Percentiles rank a stretch among this genome's conserved stretches.
phyloP scores from a whole-genome alignment of 495 filamentous ascomycete genomes.

The Alectoria sarmentosa region DNA sequence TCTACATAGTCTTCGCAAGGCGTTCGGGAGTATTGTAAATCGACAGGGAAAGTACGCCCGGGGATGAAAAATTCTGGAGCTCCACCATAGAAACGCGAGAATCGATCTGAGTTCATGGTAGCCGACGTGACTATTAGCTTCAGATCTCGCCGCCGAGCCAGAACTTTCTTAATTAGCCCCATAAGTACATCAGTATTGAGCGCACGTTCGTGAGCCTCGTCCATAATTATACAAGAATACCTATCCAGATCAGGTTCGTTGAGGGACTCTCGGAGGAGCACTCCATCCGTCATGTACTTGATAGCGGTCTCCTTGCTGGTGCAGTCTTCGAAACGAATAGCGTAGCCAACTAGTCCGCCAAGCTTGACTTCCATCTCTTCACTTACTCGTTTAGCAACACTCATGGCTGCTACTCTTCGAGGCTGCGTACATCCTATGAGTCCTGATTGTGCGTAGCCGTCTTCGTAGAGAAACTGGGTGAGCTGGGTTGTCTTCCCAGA shows the following conservation, averaged over 20 bases:
- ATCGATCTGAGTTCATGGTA: conserved; percentile 96
- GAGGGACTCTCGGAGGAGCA: conserved; percentile 87
- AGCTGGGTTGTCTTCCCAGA: conserved; percentile 97
- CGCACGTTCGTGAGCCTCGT: conserved; percentile 96
- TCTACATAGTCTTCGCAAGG: conserved; percentile 98
- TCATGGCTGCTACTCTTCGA: conserved; percentile 95
- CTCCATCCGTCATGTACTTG: conserved; percentile 99
- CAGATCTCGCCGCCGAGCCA: conserved; percentile 81
- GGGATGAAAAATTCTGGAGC: conserved; percentile 97
- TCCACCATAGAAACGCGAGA: conserved; percentile 95
- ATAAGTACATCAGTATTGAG: conserved; percentile 96
- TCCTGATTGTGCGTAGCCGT: conserved; percentile 78
- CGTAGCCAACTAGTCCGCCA: conserved; percentile 85
- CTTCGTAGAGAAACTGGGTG: conserved; percentile 91
- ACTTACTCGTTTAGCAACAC: conserved; percentile 94
- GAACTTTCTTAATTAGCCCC: conserved; percentile 95
- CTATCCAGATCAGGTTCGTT: conserved; percentile 88
- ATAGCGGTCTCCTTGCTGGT: conserved; percentile 91
- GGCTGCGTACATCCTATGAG: conserved; percentile 96
- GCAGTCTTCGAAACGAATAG: conserved; percentile 98
- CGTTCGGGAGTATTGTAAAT: conserved; percentile 90
- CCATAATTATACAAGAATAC: conserved; percentile 99
- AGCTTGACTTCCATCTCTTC: conserved; percentile 99
- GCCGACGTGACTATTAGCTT: conserved; percentile 98
- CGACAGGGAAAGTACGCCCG: conserved; percentile 94